Percentiles rank a stretch among this genome's conserved stretches.
phyloP scores from a whole-genome alignment of 169 alveolate species.

The Neospora caninum region DNA sequence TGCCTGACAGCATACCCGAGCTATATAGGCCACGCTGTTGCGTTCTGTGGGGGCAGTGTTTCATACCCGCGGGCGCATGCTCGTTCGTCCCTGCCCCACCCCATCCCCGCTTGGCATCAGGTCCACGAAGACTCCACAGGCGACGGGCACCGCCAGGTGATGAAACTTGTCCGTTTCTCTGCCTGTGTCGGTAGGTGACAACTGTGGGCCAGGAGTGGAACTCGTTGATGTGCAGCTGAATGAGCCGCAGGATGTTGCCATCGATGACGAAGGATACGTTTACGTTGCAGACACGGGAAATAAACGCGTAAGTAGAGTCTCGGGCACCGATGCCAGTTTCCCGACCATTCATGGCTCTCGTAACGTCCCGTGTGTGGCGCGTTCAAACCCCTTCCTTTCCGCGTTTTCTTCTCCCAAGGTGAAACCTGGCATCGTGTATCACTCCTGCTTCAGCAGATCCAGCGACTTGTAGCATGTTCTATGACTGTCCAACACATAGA shows the following conservation, averaged over 20 bases:
- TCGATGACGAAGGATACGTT: slow-evolving; percentile 3
- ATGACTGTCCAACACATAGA: background rate
- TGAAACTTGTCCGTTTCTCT: background rate
- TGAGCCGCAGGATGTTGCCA: slow-evolving; percentile 41
- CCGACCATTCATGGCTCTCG: background rate
- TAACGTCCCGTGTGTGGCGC: background rate
- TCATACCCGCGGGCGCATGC: too few relatives aligned
- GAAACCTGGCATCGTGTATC: background rate
- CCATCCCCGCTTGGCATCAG: too few relatives aligned
- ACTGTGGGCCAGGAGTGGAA: background rate
- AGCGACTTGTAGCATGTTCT: too few relatives aligned
- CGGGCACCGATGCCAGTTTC: background rate
- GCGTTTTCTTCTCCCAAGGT: too few relatives aligned
- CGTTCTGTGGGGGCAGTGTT: too few relatives aligned
- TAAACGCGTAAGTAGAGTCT: background rate
- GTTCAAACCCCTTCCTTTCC: background rate
- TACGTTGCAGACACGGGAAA: slow-evolving; percentile 60
- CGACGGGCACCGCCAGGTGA: too few relatives aligned
- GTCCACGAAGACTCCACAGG: too few relatives aligned
- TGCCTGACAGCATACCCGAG: too few relatives aligned
- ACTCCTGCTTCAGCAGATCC: too few relatives aligned
- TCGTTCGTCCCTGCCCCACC: too few relatives aligned
- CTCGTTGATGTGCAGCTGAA: slow-evolving; percentile 5
- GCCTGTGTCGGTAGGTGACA: background rate
- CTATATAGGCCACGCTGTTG: too few relatives aligned